A percentile compares a stretch with the other conserved stretches of the same genome.
phyloP scores from a whole-genome alignment of 345 rosid species.

The Arabidopsis arenosa region DNA sequence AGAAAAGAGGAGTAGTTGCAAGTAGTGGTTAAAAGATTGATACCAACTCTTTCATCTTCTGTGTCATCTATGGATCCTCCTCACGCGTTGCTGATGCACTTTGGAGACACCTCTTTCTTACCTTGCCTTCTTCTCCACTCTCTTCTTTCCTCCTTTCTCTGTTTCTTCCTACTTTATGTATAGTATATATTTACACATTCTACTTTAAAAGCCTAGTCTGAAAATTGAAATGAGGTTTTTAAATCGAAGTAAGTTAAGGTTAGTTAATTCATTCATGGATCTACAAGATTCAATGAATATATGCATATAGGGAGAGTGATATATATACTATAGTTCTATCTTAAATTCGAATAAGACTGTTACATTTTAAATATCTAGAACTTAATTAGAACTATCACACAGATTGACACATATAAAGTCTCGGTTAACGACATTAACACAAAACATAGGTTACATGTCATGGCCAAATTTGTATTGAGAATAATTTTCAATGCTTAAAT shows the following conservation, averaged over 20 bases:
- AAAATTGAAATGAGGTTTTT: not conserved
- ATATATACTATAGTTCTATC: not conserved
- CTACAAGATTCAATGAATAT: slow-evolving; percentile 15
- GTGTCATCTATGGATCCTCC: slow-evolving; percentile 42
- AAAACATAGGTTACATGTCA: not conserved
- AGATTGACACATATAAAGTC: not conserved
- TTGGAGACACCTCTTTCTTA: slow-evolving; percentile 38
- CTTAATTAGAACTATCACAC: not conserved
- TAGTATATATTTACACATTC: not conserved
- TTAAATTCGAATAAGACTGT: not conserved
- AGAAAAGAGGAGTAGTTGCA: slow-evolving; percentile 33
- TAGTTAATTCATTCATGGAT: slow-evolving; percentile 17
- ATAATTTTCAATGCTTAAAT: not conserved
- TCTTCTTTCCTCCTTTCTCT: slow-evolving; percentile 5
- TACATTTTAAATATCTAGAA: not conserved
- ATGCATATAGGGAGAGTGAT: slow-evolving; percentile 8
- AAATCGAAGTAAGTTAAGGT: not conserved
- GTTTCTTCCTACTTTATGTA: not conserved
- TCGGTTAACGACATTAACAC: not conserved
- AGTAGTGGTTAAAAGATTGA: slow-evolving; percentile 40
- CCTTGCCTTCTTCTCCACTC: slow-evolving; percentile 35
- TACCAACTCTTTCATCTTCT: slow-evolving; percentile 41
- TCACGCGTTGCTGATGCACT: slow-evolving; percentile 44
- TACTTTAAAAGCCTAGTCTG: not conserved
- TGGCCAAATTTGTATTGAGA: not conserved